Base-by-base conservation (phyloP, 2,329 filamentous ascomycete genomes). In the Fusarium keratoplasticum region DNA sequence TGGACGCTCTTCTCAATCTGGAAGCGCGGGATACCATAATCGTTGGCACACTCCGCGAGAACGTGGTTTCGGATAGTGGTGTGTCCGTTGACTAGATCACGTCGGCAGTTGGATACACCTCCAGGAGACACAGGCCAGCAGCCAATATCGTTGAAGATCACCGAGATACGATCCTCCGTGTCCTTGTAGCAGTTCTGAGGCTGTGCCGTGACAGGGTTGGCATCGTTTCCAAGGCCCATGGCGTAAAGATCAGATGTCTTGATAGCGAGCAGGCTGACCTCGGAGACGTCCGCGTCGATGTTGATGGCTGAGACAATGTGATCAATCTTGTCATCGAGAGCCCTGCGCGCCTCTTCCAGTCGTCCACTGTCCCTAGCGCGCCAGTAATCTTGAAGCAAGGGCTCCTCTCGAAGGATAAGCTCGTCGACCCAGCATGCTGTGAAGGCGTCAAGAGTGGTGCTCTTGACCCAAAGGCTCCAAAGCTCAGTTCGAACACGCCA, bases 1-100 rank as follows among this genome's bases (percentile, higher is more conserved):
- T 75, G 71, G 2, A 75, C 71, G n/a, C 68, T 75, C 61, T 70
- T 75, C 69, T 75, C 72, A 9, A 75, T 62, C 33, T 75, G 72
- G 63, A 75, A 75, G 1, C 72, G 69, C 9, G 72, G 72, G 31
- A 74, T 72, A 9, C 71, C 71, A 11, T 70, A 75, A 6, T 75
- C 72, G 33, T 75, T 75, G 14, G 72, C 72, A 11, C 72, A 75
- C 38, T 75, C 72, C 0, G 72, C 58, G 20, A 75, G 61, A 18
- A 75, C 72, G n/a, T 75, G 72, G 50, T 75, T 75, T 4, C 72
- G 69, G 22, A 75, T 74, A 0, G 72, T 75, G 16, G 55, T 72
- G 33, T 74, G 72, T 5, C 72, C 72, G n/a, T 75, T 75, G 52
- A 75, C 72, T 22, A 75, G 33, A 18, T 75, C 72, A 36, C 71